These are phyloP conservation scores for Pseudonectria foliicola DNA, from an alignment of 2,329 filamentous ascomycete species.

Conservation along the genomic window DNA sequence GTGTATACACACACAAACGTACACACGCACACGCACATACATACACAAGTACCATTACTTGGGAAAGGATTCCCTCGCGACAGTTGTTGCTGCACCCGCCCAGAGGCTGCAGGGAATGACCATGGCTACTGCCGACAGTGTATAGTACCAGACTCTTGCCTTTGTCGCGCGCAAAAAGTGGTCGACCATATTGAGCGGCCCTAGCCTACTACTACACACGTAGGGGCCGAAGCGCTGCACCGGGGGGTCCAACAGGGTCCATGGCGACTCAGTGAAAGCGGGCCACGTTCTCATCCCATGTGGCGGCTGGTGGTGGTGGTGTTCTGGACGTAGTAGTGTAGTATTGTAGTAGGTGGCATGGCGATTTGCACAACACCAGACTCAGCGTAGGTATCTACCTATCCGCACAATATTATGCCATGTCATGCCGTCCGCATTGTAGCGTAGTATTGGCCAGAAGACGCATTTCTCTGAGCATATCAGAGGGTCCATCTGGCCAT, in stretches of 20 bases:
- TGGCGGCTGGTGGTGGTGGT: conserved; percentile 17
- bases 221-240: conserved; percentile 15
- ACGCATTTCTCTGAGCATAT: conserved; percentile 12
- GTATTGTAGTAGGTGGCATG: not conserved
- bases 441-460: conserved; percentile 4
- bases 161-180: conserved; percentile 17
- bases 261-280: conserved; percentile 23
- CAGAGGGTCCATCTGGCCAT: conserved; percentile 5
- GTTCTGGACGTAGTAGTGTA: not conserved
- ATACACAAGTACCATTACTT: too few relatives aligned
- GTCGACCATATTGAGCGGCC: conserved; percentile 17
- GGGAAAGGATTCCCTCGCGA: not conserved
- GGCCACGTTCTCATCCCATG: conserved; percentile 24
- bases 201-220: conserved; percentile 8
- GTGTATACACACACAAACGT: conserved; percentile 4
- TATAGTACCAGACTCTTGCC: conserved; percentile 11
- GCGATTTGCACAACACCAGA: conserved; percentile 10
- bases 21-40: too few relatives aligned
- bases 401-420: not conserved
- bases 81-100: not conserved
- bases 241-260: conserved; percentile 11
- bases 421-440: not conserved
- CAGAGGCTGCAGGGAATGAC: not conserved
- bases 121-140: not conserved
- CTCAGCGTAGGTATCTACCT: too few relatives aligned